Conservation (phyloP, 2,329 filamentous ascomycete genomes). For the Cucurbitaria berberidis region DNA sequence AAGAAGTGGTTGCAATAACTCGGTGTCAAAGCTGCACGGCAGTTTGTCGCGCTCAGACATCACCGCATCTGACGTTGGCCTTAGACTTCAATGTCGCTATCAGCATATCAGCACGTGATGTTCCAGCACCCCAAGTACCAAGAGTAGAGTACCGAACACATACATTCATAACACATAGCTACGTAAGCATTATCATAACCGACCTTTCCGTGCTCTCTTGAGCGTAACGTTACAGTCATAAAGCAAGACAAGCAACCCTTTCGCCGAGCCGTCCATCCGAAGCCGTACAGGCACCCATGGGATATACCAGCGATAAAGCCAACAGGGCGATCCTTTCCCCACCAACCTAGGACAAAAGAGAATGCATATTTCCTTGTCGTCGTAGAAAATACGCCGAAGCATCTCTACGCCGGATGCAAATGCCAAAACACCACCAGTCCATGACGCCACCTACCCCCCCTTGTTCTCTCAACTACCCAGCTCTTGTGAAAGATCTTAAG, state of each 20-base stretch:
- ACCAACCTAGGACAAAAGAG: not conserved
- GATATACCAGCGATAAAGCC: constrained; percentile 1
- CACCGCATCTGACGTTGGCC: constrained; percentile 3
- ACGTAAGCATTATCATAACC: constrained; percentile 19
- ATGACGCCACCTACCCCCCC: not conserved
- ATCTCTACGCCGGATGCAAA: constrained; percentile 7
- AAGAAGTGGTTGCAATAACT: not conserved
- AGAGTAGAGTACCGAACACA: constrained; percentile 3
- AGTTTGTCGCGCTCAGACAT: constrained; percentile 5
- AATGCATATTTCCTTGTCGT: not conserved
- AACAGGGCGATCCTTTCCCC: not conserved
- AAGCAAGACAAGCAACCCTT: not conserved
- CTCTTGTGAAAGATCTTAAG: constrained; percentile 6
- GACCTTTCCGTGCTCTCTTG: constrained; percentile 1
- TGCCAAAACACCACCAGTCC: constrained; percentile 9
- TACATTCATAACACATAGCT: constrained; percentile 41
- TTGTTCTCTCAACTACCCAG: not conserved
- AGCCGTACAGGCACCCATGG: not conserved
- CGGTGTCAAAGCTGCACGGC: constrained; percentile 6
- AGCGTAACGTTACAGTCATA: constrained; percentile 17
- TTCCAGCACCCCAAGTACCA: not conserved
- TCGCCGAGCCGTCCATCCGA: constrained; percentile 3
- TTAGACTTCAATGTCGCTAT: not conserved
- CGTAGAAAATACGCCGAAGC: constrained; percentile 5
- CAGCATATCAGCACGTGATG: constrained; percentile 23